phyloP scores from a whole-genome alignment of 495 filamentous ascomycete genomes.

The Neurospora terricola region DNA sequence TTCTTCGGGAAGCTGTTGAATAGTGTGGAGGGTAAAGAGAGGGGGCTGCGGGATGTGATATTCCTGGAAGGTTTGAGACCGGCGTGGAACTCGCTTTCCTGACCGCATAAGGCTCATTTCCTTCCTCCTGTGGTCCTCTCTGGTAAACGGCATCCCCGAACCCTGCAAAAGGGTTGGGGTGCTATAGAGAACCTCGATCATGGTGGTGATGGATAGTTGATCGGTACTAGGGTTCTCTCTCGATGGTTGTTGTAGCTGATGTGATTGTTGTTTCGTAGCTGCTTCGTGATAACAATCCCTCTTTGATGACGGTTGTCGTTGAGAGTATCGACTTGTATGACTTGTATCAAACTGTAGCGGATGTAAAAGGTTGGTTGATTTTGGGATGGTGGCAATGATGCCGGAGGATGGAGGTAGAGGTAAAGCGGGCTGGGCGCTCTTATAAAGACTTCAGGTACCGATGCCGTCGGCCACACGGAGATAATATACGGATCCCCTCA shows the following conservation, averaged over 20 bases:
- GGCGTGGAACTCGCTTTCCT: slow-evolving; percentile 17
- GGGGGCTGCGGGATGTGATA: slow-evolving; percentile 17
- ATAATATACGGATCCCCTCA: slow-evolving; percentile 17
- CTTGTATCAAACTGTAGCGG: not conserved
- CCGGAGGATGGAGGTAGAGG: not conserved
- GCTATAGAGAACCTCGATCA: slow-evolving; percentile 20
- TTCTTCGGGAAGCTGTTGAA: slow-evolving; percentile 7
- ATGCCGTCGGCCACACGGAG: slow-evolving; percentile 12
- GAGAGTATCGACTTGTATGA: not conserved
- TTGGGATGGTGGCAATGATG: not conserved
- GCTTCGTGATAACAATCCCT: not conserved
- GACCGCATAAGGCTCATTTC: slow-evolving; percentile 10
- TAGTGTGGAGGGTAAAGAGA: slow-evolving; percentile 10
- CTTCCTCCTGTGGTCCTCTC: slow-evolving; percentile 21
- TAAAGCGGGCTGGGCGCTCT: not conserved
- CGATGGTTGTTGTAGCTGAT: not conserved
- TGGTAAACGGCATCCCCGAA: slow-evolving; percentile 8
- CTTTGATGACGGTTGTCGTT: not conserved
- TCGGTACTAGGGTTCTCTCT: not conserved
- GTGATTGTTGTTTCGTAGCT: not conserved
- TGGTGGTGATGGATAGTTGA: slow-evolving; percentile 4
- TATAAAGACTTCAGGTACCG: slow-evolving; percentile 16
- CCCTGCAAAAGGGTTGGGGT: slow-evolving; percentile 6
- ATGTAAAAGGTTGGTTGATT: not conserved
- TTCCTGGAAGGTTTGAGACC: slow-evolving; percentile 24